Evolutionary conservation across 2,329 filamentous ascomycete genomes (phyloP).

Genomic region (Alternaria dauci): DNA sequence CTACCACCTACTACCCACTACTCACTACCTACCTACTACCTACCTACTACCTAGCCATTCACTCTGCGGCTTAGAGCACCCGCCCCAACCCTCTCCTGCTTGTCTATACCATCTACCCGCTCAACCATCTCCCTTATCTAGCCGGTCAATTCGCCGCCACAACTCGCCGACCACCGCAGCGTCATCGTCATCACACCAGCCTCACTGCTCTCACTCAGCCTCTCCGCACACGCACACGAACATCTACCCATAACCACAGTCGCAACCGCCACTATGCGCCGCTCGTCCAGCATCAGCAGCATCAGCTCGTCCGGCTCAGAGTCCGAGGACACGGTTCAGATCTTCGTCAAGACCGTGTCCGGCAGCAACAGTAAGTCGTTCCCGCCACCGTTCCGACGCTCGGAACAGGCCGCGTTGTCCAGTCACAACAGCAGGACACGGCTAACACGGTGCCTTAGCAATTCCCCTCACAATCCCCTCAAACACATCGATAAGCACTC

Average conservation of each 20-base stretch:
- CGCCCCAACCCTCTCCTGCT: background rate
- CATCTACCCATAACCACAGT: slow-evolving; percentile 13
- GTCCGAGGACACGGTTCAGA: slow-evolving; percentile 64
- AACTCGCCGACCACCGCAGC: slow-evolving; percentile 5
- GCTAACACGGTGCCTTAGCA: slow-evolving; percentile 53
- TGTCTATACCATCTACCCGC: background rate
- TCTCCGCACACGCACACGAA: slow-evolving; percentile 1
- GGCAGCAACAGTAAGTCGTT: slow-evolving; percentile 62
- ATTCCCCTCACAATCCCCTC: slow-evolving; percentile 65
- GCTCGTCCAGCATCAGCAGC: slow-evolving; percentile 53
- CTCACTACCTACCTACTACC: background rate
- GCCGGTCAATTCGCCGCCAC: slow-evolving; percentile 19
- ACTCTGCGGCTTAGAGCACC: background rate
- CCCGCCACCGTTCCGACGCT: slow-evolving; percentile 25
- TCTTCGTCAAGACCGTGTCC: slow-evolving; percentile 68
- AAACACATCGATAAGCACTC: slow-evolving; percentile 63
- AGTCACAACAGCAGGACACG: background rate
- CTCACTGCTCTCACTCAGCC: background rate
- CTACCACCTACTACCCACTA: background rate
- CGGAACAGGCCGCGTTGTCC: slow-evolving; percentile 10
- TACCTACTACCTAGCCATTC: background rate
- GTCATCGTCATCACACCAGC: background rate
- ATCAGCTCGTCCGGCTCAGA: slow-evolving; percentile 54
- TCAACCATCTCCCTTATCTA: slow-evolving; percentile 21
- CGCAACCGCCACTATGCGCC: slow-evolving; percentile 41